Conservation (phyloP, 495 filamentous ascomycete species). For the Tirmania nivea region DNA sequence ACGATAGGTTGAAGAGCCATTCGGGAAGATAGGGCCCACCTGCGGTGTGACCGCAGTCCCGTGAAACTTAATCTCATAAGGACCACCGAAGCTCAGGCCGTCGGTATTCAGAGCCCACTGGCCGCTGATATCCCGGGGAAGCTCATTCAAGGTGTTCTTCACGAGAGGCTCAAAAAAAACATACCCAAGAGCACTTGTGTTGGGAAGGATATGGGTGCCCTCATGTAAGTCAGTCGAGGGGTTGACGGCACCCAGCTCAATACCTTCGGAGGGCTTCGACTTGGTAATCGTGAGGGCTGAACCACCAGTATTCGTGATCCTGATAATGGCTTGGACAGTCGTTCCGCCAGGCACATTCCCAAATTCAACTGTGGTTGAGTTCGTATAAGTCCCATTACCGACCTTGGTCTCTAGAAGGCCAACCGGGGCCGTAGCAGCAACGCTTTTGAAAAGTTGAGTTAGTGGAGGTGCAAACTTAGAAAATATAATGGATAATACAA, state of each 20-base stretch:
- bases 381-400: slow-evolving; percentile 17
- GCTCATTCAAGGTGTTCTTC: too few relatives aligned
- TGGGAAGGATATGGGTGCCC: too few relatives aligned
- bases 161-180: too few relatives aligned
- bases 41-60: too few relatives aligned
- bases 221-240: slow-evolving; percentile 18
- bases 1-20: slow-evolving; percentile 6
- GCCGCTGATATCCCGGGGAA: too few relatives aligned
- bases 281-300: slow-evolving; percentile 21
- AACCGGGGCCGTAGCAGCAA: slow-evolving; percentile 17
- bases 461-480: neutral
- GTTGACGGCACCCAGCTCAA: slow-evolving; percentile 17
- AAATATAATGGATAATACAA: slow-evolving; percentile 2
- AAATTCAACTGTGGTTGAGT: slow-evolving; percentile 16
- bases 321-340: slow-evolving; percentile 13
- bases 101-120: too few relatives aligned
- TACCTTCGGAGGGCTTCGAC: slow-evolving; percentile 19
- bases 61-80: too few relatives aligned
- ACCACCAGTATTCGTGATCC: slow-evolving; percentile 22
- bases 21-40: slow-evolving; percentile 2
- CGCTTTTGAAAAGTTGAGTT: neutral
- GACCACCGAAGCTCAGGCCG: too few relatives aligned
- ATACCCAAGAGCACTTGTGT: too few relatives aligned
- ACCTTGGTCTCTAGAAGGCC: slow-evolving; percentile 18
- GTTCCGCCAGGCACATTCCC: slow-evolving; percentile 16